phyloP scores from a whole-genome alignment of 179 eudicot genomes.

The Beta macrorhiza region DNA sequence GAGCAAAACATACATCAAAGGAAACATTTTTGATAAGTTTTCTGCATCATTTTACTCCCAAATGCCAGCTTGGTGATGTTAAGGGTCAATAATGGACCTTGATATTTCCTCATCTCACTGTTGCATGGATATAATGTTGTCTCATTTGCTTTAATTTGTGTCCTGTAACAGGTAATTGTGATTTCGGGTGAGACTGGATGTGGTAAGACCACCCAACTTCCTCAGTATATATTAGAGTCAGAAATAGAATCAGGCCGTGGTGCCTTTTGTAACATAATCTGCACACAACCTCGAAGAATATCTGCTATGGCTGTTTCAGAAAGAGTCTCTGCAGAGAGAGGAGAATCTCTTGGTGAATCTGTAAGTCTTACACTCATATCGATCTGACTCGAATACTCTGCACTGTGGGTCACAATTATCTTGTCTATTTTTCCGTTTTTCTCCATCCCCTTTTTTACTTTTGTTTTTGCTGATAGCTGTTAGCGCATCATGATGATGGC shows the following conservation, averaged over 20 bases:
- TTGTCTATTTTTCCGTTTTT: not conserved
- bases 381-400: conserved; percentile 14
- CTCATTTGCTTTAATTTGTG: conserved; percentile 13
- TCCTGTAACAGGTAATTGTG: conserved; percentile 67
- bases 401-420: conserved; percentile 1
- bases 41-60: not conserved
- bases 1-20: not conserved
- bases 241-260: conserved; percentile 99
- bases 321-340: conserved; percentile 96
- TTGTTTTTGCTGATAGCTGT: not conserved
- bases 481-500: not conserved
- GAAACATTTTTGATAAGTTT: not conserved
- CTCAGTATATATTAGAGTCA: conserved; percentile 93
- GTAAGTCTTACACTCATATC: conserved; percentile 40
- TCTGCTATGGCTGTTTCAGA: conserved; percentile 99
- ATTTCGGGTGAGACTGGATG: conserved; percentile 99
- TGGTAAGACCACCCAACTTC: conserved; percentile 99
- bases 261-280: conserved; percentile 92
- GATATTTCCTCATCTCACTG: conserved; percentile 11
- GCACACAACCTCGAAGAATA: conserved; percentile 99
- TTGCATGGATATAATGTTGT: not conserved
- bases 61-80: not conserved
- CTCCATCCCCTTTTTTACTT: conserved; percentile 11
- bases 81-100: not conserved
- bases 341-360: conserved; percentile 98